Base-by-base conservation (phyloP, 129 eudicot genomes). In the Lactuca sativa region DNA sequence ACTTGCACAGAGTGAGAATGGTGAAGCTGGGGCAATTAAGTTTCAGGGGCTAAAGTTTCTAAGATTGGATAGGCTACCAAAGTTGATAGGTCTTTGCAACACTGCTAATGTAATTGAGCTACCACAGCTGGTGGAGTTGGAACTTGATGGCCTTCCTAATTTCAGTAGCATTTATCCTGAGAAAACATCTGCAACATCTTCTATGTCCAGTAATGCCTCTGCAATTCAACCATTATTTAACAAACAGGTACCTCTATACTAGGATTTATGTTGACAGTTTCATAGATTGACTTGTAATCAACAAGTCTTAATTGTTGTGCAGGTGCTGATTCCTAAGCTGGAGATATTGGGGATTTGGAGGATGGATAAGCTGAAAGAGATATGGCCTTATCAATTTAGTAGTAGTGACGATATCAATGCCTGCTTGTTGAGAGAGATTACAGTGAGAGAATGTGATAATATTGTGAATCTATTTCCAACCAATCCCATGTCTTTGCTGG, bases 131-230 rank as follows among this genome's bases (percentile, higher is more conserved):
- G 4, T 40, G 17, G 55, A 17, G 49, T 56, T 69, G 64, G 11
- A 12, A 13, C 55, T 69, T 56, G 9, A 12, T 15, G 64, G 38
- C 30, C 64, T 69, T 56, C 64, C 64, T n/a, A 56, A 69, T 9
- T 69, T 56, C 64, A 69, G 55, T 37, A 56, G 41, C 64, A 40
- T 68, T 54, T 68, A 68, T 68, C 16, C 73, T 6, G 1, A 11
- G 4, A 44, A 43, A 4, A 40, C 44, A 40, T 40, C 44, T 2
- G 9, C 8, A 40, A 40, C 44, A 40, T 40, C 44, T 40, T 40
- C 44, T 40, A 5, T 40, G 44, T 7, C 44, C 44, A 40, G 44
- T 40, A 40, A 6, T 7, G 9, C 1, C 9, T 40, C 62, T 57
- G 34, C 37, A 57, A 25, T 21, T 31, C 62, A 57, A 57, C 62